Evolutionary conservation across 805 yeast species (phyloP).

Genomic region (Deakozyma indianensis): DNA sequence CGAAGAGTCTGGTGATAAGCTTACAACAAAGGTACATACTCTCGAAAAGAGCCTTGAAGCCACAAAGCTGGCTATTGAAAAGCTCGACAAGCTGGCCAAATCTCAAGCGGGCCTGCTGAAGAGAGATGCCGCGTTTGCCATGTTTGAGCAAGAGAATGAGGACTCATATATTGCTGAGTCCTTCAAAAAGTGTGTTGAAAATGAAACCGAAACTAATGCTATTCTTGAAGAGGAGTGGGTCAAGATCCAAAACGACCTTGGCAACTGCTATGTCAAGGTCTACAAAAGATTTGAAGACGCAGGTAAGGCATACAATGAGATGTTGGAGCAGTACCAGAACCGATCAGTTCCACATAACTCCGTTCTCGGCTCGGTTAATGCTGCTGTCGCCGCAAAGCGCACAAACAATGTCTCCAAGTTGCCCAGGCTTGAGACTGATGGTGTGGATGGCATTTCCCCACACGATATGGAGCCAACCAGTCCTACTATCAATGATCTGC

Average conservation of each 20-base stretch:
- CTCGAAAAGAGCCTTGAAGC: neutral
- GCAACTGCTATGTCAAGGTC: slow-evolving; percentile 21
- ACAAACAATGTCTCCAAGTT: slow-evolving; percentile 1
- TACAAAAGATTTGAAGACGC: slow-evolving; percentile 20
- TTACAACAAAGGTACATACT: neutral
- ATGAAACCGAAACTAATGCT: slow-evolving; percentile 14
- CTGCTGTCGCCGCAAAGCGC: slow-evolving; percentile 5
- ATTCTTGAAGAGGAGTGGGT: slow-evolving; percentile 23
- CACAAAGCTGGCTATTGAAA: neutral
- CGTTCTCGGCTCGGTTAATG: slow-evolving; percentile 10
- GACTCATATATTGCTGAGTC: slow-evolving; percentile 9
- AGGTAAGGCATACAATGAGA: slow-evolving; percentile 9
- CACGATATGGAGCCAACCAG: slow-evolving; percentile 17
- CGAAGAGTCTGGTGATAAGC: neutral
- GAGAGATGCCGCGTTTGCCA: slow-evolving; percentile 6
- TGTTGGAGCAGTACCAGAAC: slow-evolving; percentile 3
- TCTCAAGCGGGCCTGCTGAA: slow-evolving; percentile 6
- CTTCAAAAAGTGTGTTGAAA: slow-evolving; percentile 9
- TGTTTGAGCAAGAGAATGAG: slow-evolving; percentile 6
- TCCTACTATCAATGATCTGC: slow-evolving; percentile 22
- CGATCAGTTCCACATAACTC: slow-evolving; percentile 6
- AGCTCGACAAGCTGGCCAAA: slow-evolving; percentile 6
- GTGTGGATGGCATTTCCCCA: neutral
- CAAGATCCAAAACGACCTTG: slow-evolving; percentile 21
- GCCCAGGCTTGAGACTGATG: slow-evolving; percentile 3